Base-by-base conservation (phyloP, 2,329 filamentous ascomycete species). In the Penicillium sp. region DNA sequence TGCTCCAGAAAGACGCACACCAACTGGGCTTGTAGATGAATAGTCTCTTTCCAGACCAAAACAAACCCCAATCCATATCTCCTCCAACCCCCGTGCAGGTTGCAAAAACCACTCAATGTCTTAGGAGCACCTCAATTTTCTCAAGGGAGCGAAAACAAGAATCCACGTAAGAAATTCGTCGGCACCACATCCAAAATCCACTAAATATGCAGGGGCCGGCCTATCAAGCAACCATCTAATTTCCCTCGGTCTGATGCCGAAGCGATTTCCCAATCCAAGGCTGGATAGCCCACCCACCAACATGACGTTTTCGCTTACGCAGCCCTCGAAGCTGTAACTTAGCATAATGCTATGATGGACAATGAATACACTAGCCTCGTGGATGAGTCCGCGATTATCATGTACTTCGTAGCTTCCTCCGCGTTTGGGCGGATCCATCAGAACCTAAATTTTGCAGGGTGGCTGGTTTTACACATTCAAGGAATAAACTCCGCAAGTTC, bases 221-320 rank as follows among this genome's bases (percentile, higher is more conserved):
- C 46, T 46, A 54, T 53, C 46, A 44, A 40, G 47, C 31, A 20
- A 36, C 9, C 16, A 36, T 8, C 16, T 36, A 55, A 57, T 55
- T 46, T 51, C 49, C 43, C 36, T 22, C 24, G 28, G 6, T 42
- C 55, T 57, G 52, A 51, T 47, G 44, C 30, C 0, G 14, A 20
- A 14, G 13, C 5, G 7, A 27, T 2, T 14, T 18, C 2, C 18
- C 11, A 14, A 40, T 30, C 41, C 24, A 35, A 8, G 51, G 46
- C 40, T 30, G 24, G n/a, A 43, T 20, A 33, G 35, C 22, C 49
- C 35, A 38, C 28, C 50, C 42, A 22, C 42, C 36, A 33, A 48
- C 39, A 50, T 62, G 60, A 61, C 60, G 60, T 55, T 58, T 62
- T 33, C 4, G 58, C 53, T 62, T 58, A 62, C 60, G 60, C 60